Evolutionary conservation across 2,329 filamentous ascomycete species (phyloP), one percentile per base, ranked within the genome.

Genomic region (Cytospora piceae): DNA sequence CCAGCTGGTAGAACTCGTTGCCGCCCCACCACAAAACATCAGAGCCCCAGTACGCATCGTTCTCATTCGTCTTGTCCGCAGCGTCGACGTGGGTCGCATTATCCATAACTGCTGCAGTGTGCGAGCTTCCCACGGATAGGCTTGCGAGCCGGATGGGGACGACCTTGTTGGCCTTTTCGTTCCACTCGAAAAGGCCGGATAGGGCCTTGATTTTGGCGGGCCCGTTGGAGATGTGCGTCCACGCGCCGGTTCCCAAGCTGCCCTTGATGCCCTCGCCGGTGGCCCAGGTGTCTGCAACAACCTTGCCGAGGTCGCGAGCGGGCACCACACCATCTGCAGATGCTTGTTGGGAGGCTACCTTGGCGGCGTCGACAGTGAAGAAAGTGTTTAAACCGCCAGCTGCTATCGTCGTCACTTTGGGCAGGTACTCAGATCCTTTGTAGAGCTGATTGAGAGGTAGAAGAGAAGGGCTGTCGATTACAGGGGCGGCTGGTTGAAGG

Each of bases 11-110:
- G 75, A 90, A 87, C 79, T 98, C 94, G 73, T 98, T 99, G 61
- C 93, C 93, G 68, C 95, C 95, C 92, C 94, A 99, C 82, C 92
- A 96, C 1, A 98, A 76, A 34, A 94, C 89, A 75, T 98, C 95
- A 5, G 90, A 88, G 58, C 95, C 95, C 87, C 89, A 97, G 74
- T 95, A 94, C 1, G 89, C 92, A 72, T 93, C 90, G 70, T 91
- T 90, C 51, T 86, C 80, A 1, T 84, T 83, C 20, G 72, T 81
- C 62, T 74, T 78, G 67, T 72, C 75, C 2, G 83, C 79, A 1
- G 88, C 83, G 20, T 82, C 79, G 7, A 93, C 83, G 61, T 88
- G 83, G 0, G 91, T 91, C 34, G 90, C 85, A 74, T 97, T 97
- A 73, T 88, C 85, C 87, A 98, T 89, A 12, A 95, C 84, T 1